A percentile compares a stretch with the other conserved stretches of the same genome.
These are phyloP conservation scores for Aegilops longissima DNA, from an alignment of 176 grass and related monocot species.

Conservation along the genomic window DNA sequence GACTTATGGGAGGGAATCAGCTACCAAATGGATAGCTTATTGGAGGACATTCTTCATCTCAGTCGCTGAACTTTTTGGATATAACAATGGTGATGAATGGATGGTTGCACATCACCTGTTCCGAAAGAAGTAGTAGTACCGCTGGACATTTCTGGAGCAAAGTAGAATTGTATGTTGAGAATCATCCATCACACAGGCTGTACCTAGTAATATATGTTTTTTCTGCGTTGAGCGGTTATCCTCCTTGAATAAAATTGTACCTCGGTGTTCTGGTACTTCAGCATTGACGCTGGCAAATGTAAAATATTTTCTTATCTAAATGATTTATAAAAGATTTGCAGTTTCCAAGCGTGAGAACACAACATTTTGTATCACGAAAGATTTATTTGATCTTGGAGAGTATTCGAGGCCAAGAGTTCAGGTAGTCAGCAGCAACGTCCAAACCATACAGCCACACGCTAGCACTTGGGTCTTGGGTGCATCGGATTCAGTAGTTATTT, in stretches of 20 bases:
- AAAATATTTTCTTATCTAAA: background rate
- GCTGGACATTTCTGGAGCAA: background rate
- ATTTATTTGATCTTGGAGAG: background rate
- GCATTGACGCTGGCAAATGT: background rate
- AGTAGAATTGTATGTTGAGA: background rate
- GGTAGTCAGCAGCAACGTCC: background rate
- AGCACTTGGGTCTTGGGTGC: background rate
- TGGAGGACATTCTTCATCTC: conserved; percentile 95
- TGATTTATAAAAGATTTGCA: conserved; percentile 5
- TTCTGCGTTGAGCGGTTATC: background rate
- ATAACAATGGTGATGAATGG: conserved; percentile 96
- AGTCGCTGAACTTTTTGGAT: conserved; percentile 84
- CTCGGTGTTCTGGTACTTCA: background rate
- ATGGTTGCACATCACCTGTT: conserved; percentile 84
- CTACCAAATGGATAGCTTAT: conserved; percentile 87
- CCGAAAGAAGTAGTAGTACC: conserved; percentile 61
- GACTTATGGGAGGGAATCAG: conserved; percentile 81
- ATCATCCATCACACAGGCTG: background rate
- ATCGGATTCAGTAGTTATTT: background rate
- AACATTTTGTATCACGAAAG: background rate
- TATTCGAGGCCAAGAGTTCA: background rate
- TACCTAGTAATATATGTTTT: background rate
- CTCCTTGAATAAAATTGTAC: background rate
- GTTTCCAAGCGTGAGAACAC: background rate
- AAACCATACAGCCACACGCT: background rate